Evolutionary conservation across 495 filamentous ascomycete species (phyloP).

Genomic region (Parachaetomium inaequale): DNA sequence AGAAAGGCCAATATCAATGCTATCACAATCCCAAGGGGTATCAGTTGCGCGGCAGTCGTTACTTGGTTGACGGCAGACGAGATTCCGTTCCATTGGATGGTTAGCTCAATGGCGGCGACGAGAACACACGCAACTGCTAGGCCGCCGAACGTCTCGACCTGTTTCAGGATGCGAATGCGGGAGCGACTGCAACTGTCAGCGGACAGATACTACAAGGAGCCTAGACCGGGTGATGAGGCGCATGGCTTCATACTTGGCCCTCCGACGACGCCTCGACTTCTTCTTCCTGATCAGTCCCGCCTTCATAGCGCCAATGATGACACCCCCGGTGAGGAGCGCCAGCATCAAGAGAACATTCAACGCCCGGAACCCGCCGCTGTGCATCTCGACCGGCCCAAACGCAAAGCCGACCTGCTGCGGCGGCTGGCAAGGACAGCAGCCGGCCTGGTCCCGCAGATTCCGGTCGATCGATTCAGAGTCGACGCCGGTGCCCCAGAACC

Average conservation of each 20-base stretch:
- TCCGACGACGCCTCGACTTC: slow-evolving; percentile 10
- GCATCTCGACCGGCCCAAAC: slow-evolving; percentile 24
- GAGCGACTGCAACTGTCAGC: slow-evolving; percentile 1
- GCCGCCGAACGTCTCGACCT: slow-evolving; percentile 29
- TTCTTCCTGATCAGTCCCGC: slow-evolving; percentile 2
- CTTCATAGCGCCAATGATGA: slow-evolving; percentile 12
- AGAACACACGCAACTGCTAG: slow-evolving; percentile 29
- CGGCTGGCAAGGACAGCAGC: slow-evolving; percentile 8
- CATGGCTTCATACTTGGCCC: slow-evolving; percentile 11
- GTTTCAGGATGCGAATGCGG: slow-evolving; percentile 6
- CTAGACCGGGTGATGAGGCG: background rate
- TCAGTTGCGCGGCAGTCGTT: slow-evolving; percentile 34
- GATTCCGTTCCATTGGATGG: slow-evolving; percentile 40
- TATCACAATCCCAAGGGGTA: slow-evolving; percentile 36
- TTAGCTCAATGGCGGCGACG: slow-evolving; percentile 38
- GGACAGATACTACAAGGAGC: background rate
- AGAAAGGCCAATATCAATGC: slow-evolving; percentile 13
- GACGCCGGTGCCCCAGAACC: slow-evolving; percentile 38
- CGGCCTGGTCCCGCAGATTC: background rate
- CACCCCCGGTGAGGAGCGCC: slow-evolving; percentile 14
- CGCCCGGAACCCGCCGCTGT: slow-evolving; percentile 21
- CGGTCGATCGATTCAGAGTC: slow-evolving; percentile 1
- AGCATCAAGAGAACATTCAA: slow-evolving; percentile 28
- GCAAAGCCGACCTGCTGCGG: slow-evolving; percentile 26
- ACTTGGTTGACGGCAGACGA: slow-evolving; percentile 22